Evolutionary conservation across 495 filamentous ascomycete species (phyloP).

Genomic region (Penicillium diatomitis): DNA sequence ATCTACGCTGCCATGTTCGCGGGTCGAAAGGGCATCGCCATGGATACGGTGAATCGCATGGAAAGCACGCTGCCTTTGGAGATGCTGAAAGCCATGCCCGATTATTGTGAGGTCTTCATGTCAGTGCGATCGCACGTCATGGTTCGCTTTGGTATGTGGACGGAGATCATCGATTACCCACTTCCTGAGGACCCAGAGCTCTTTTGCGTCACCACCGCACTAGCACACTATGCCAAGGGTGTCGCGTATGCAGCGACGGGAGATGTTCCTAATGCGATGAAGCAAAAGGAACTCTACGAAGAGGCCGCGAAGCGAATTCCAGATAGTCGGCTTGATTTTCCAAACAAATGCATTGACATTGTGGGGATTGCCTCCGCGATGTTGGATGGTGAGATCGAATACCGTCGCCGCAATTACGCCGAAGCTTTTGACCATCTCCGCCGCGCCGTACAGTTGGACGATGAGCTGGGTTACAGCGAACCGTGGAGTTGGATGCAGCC

Average conservation of each 20-base stretch:
- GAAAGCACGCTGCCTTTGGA: conserved; percentile 46
- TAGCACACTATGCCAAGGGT: conserved; percentile 51
- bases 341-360: conserved; percentile 50
- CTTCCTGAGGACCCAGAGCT: conserved; percentile 42
- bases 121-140: conserved; percentile 51
- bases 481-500: conserved; percentile 68
- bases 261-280: conserved; percentile 33
- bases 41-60: conserved; percentile 41
- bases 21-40: conserved; percentile 40
- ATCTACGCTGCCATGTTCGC: conserved; percentile 65
- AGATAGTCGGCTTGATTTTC: conserved; percentile 40
- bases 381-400: conserved; percentile 59
- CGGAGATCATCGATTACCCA: conserved; percentile 40
- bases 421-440: conserved; percentile 45
- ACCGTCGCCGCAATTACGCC: conserved; percentile 45
- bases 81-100: conserved; percentile 52
- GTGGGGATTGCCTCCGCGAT: conserved; percentile 48
- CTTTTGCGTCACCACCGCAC: conserved; percentile 51
- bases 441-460: conserved; percentile 43
- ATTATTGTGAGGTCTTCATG: conserved; percentile 55
- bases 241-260: conserved; percentile 50
- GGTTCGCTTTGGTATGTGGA: conserved; percentile 56
- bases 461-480: conserved; percentile 52
- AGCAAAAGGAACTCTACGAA: conserved; percentile 33
- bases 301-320: conserved; percentile 39